Evolutionary conservation across 352 stramenopile species (phyloP).

Genomic region (Globisporangium spiculum): DNA sequence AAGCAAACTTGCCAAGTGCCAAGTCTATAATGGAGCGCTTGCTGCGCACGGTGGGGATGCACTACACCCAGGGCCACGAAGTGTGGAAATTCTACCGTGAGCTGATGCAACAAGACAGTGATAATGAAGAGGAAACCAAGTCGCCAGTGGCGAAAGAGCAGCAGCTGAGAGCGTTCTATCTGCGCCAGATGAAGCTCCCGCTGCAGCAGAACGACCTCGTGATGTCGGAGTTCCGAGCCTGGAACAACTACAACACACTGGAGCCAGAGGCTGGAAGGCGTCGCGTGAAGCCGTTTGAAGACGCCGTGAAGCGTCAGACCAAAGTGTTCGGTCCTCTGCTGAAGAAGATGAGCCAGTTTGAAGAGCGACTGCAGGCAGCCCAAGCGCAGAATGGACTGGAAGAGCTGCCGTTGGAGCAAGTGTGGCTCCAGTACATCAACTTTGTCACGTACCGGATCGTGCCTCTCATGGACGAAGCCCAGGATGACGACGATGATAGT

Average conservation of each 20-base stretch:
- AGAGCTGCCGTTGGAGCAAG: conserved; percentile 21
- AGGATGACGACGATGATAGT: background rate
- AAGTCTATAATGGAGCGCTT: conserved; percentile 28
- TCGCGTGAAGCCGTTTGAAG: conserved; percentile 21
- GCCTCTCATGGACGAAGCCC: conserved; percentile 25
- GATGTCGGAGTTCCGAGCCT: conserved; percentile 75
- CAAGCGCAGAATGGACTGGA: conserved; percentile 16
- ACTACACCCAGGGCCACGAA: conserved; percentile 61
- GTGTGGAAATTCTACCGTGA: conserved; percentile 61
- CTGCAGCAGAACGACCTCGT: conserved; percentile 70
- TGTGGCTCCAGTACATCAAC: conserved; percentile 66
- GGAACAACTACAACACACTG: conserved; percentile 62
- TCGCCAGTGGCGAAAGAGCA: conserved; percentile 33
- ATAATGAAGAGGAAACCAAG: background rate
- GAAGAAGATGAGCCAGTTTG: conserved; percentile 65
- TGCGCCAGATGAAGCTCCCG: conserved; percentile 52
- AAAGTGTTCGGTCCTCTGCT: conserved; percentile 41
- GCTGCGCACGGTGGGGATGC: conserved; percentile 35
- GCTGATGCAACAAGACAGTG: conserved; percentile 17
- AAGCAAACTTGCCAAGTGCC: conserved; percentile 1
- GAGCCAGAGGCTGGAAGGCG: conserved; percentile 15
- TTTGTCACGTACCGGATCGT: conserved; percentile 52
- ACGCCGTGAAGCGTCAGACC: conserved; percentile 35
- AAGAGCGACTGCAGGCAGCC: conserved; percentile 24
- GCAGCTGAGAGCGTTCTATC: conserved; percentile 38